These are phyloP conservation scores for Trichosporon faecale DNA, from an alignment of 1,284 basidiomycete genomes.

Conservation along the genomic window DNA sequence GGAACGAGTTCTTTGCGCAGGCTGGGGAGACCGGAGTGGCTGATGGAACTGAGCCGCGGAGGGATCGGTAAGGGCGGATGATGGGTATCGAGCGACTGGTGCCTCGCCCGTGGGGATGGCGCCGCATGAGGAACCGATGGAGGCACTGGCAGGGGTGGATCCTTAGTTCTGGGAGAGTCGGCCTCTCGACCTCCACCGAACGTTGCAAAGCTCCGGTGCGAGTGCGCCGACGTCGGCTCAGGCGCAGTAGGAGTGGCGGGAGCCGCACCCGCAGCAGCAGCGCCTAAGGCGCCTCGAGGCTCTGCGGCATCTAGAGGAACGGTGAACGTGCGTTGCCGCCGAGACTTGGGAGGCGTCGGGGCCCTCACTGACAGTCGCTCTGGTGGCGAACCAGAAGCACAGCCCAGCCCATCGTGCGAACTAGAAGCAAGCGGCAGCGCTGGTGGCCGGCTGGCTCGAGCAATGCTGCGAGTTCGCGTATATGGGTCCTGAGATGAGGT, in stretches of 20 bases:
- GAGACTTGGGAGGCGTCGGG: background rate
- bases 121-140: background rate
- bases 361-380: background rate
- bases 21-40: background rate
- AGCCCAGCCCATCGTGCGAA: background rate
- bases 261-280: background rate
- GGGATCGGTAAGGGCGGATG: background rate
- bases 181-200: background rate
- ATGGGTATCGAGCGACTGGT: background rate
- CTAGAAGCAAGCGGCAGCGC: background rate
- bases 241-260: background rate
- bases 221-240: background rate
- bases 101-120: background rate
- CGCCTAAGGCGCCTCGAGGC: background rate
- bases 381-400: background rate
- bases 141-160: background rate
- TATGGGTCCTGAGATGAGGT: background rate
- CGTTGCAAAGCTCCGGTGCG: background rate
- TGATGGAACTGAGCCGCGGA: background rate
- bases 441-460: constrained; percentile 2
- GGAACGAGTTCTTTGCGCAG: background rate
- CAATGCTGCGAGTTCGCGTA: background rate
- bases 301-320: background rate
- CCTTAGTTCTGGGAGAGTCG: background rate
- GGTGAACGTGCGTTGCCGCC: background rate